Evolutionary conservation across 495 filamentous ascomycete genomes (phyloP), one percentile per base, ranked within the genome.

Genomic region (Lasiosphaeria miniovina): DNA sequence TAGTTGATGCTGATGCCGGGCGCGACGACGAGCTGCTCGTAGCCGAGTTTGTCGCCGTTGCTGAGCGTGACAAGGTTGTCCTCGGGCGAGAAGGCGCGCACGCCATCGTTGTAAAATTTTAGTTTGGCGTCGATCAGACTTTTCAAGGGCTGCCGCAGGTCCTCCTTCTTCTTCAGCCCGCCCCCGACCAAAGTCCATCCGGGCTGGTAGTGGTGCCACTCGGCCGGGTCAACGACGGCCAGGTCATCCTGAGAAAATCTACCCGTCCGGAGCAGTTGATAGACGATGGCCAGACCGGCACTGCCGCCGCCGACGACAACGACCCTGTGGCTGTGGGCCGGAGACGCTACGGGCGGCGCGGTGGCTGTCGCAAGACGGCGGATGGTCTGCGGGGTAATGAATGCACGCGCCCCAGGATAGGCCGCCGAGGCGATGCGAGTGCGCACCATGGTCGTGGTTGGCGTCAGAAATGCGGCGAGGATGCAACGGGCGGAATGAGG

Each of bases 171-270:
- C 65, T 85, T 87, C 49, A 89, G 76, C 12, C 86, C 86, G 33
- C 85, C 84, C 12, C 68, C 85, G 40, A 88, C 86, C 3, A 89
- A 77, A 10, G 86, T 88, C 51, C 51, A 53, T 14, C 51, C 51
- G 32, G 51, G 51, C 70, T 89, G 86, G 73, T 88, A 89, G 75
- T 88, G 80, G 71, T 89, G 86, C 72, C 77, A 84, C 60, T 77
- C 65, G 0, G 86, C 77, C 0, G 86, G 86, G 67, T 89, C 86
- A 50, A 89, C 69, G 43, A 89, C 68, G n/a, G 86, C 86, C 59
- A 89, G 84, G 59, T 89, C 86, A 48, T 86, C 78, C 49, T 80
- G 77, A 0, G 71, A 62, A 61, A 86, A 84, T 50, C 79, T 77
- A 45, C 81, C 77, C 4, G 76, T 75, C 33, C 75, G 76, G 6